Evolutionary conservation across 2,329 filamentous ascomycete genomes (phyloP).

Genomic region (Aspergillus intermedius): DNA sequence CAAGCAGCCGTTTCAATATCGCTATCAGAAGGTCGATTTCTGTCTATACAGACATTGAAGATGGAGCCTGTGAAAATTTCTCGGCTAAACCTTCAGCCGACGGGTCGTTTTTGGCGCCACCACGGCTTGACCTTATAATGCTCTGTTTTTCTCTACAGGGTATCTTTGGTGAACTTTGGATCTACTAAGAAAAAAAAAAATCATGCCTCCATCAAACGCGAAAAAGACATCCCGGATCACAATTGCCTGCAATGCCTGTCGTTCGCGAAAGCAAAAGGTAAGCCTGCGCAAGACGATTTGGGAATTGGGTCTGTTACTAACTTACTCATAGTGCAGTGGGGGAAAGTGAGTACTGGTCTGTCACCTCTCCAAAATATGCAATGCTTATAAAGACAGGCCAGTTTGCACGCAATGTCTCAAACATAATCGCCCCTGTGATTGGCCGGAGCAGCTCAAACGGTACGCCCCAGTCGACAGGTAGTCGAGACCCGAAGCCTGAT

Average conservation of each 20-base stretch:
- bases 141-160: neutral
- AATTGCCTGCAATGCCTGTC: constrained; percentile 36
- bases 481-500: no score
- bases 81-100: constrained; percentile 11
- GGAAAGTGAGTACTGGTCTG: constrained; percentile 25
- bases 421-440: constrained; percentile 28
- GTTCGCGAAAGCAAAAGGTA: constrained; percentile 39
- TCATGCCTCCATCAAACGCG: constrained; percentile 3
- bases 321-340: constrained; percentile 29
- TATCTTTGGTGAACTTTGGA: neutral
- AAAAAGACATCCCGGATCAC: constrained; percentile 33
- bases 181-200: neutral
- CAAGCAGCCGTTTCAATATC: no score
- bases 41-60: neutral
- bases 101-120: constrained; percentile 1
- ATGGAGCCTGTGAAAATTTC: neutral
- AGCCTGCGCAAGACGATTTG: neutral
- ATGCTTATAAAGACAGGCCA: constrained; percentile 19
- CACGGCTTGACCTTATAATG: neutral
- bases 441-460: constrained; percentile 36
- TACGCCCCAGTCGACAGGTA: constrained; percentile 10
- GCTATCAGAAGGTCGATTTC: no score
- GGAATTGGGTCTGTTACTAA: neutral
- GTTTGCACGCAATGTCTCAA: constrained; percentile 31
- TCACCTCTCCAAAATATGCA: neutral